Conservation (phyloP, 2,329 filamentous ascomycete genomes). For the Phaeophleospora eucalypticola region DNA sequence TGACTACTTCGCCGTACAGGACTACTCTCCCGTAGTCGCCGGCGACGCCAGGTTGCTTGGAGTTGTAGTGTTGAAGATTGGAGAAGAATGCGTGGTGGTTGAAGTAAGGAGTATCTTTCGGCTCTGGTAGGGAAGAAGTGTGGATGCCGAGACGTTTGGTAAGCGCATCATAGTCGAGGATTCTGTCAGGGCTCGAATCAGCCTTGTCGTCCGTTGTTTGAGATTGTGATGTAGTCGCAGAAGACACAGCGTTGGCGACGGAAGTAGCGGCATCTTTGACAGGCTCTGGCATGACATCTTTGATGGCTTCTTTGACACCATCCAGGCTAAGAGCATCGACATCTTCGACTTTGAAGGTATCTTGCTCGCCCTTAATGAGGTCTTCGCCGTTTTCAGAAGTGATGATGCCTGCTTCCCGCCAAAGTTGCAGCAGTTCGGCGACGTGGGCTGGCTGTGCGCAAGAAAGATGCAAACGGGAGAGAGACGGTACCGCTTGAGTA, state of each 20-base stretch:
- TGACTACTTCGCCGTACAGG: constrained; percentile 87
- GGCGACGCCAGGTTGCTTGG: constrained; percentile 46
- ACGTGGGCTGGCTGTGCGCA: constrained; percentile 62
- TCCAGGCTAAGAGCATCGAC: constrained; percentile 42
- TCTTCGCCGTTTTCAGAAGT: constrained; percentile 54
- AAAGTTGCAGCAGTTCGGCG: constrained; percentile 62
- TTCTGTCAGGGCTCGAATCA: constrained; percentile 46
- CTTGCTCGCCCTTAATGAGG: constrained; percentile 73
- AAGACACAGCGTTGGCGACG: constrained; percentile 5
- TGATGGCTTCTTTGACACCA: constrained; percentile 28
- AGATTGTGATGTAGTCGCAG: constrained; percentile 3
- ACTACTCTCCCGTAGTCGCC: constrained; percentile 69
- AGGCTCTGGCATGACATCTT: constrained; percentile 19
- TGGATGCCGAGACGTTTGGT: constrained; percentile 73
- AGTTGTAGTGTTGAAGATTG: constrained; percentile 64
- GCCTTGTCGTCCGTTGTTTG: constrained; percentile 26
- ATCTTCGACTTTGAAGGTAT: constrained; percentile 70
- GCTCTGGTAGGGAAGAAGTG: constrained; percentile 61
- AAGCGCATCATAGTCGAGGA: constrained; percentile 65
- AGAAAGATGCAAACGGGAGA: constrained; percentile 80
- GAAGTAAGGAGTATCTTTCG: constrained; percentile 77
- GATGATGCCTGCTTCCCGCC: constrained; percentile 62
- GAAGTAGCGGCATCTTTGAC: constrained; percentile 16
- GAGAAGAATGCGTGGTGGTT: constrained; percentile 76
- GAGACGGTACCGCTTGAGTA: constrained; percentile 65